phyloP scores from a whole-genome alignment of 2,329 filamentous ascomycete genomes.

The Pseudogymnoascus sp. region DNA sequence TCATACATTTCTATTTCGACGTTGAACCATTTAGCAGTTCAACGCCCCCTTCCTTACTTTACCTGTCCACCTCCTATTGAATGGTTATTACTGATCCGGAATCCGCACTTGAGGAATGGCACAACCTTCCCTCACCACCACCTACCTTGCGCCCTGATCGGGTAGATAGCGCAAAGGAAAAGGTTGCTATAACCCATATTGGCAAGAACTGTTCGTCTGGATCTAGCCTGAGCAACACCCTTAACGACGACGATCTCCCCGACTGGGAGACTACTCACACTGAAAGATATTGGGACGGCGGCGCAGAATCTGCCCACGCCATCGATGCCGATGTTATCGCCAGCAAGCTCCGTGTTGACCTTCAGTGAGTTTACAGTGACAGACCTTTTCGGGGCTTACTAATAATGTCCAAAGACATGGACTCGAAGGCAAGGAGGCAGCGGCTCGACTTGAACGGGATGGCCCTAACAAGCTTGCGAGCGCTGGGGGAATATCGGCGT shows the following conservation, averaged over 20 bases:
- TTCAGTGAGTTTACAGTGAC: constrained; percentile 12
- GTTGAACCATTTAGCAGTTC: neutral
- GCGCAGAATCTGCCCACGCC: constrained; percentile 27
- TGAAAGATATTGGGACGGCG: constrained; percentile 14
- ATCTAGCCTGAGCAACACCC: neutral
- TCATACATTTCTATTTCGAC: neutral
- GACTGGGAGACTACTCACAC: neutral
- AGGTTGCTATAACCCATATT: neutral
- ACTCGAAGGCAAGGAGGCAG: constrained; percentile 54
- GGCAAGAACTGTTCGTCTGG: neutral
- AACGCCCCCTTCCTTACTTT: neutral
- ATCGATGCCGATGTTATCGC: constrained; percentile 26
- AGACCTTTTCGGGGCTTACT: constrained; percentile 13
- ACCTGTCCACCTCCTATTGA: constrained; percentile 2
- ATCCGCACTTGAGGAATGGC: constrained; percentile 5
- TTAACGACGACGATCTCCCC: neutral
- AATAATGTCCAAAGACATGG: constrained; percentile 48
- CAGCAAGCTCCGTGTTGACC: constrained; percentile 15
- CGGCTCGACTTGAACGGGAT: constrained; percentile 56
- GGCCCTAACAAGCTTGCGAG: constrained; percentile 65
- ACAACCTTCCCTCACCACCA: constrained; percentile 8
- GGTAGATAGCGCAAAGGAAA: constrained; percentile 1
- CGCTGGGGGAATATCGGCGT: constrained; percentile 63
- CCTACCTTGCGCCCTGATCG: constrained; percentile 8
- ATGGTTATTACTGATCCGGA: constrained; percentile 9